These are phyloP conservation scores for Terfezia boudieri DNA, from an alignment of 495 filamentous ascomycete genomes.

Conservation along the genomic window DNA sequence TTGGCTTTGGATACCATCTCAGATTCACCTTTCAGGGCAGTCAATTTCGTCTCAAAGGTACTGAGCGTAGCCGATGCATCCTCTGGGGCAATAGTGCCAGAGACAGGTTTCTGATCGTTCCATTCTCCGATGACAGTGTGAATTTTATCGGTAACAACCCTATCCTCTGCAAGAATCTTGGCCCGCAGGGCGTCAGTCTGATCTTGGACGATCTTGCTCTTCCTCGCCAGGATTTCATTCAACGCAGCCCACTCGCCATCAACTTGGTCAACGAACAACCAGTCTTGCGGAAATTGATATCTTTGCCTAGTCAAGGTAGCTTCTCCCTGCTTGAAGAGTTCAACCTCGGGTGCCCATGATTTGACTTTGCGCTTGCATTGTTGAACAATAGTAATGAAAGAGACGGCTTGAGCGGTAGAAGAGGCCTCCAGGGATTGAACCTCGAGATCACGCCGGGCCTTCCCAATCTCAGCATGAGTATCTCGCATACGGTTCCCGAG, in stretches of 20 bases:
- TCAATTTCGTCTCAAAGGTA: conserved; percentile 62
- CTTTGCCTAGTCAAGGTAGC: conserved; percentile 71
- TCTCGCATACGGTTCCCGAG: conserved; percentile 81
- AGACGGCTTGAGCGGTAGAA: conserved; percentile 85
- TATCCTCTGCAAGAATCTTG: conserved; percentile 91
- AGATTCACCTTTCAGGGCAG: conserved; percentile 58
- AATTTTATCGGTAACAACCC: conserved; percentile 69
- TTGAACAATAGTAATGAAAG: conserved; percentile 95
- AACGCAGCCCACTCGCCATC: conserved; percentile 81
- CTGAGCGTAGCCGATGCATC: conserved; percentile 58
- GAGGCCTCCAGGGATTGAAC: conserved; percentile 73
- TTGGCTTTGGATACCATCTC: conserved; percentile 92
- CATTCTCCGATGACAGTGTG: conserved; percentile 58
- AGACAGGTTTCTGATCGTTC: conserved; percentile 92
- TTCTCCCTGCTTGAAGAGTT: conserved; percentile 84
- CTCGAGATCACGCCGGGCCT: conserved; percentile 70
- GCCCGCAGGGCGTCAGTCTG: conserved; percentile 85
- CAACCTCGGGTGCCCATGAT: conserved; percentile 83
- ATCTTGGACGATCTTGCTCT: conserved; percentile 82
- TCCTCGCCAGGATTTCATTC: conserved; percentile 68
- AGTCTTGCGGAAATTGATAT: conserved; percentile 79
- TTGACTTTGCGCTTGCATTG: conserved; percentile 81
- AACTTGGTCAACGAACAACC: conserved; percentile 84
- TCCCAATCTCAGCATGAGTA: conserved; percentile 67
- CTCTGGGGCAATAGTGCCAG: conserved; percentile 72